Base-by-base conservation (phyloP, 331 rosid species). In the Prunus yedoensis region DNA sequence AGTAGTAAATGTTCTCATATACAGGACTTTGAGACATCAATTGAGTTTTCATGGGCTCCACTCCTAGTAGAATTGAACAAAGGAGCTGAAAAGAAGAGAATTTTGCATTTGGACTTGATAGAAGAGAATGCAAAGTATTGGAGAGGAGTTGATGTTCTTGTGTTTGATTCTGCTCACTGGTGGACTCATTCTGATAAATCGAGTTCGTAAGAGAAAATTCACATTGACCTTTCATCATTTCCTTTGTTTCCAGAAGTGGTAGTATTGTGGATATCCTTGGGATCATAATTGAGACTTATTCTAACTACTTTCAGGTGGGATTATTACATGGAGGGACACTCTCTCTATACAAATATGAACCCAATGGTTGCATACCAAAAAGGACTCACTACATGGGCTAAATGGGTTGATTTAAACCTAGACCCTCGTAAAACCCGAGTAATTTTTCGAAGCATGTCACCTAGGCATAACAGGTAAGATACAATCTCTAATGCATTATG, bases 371-470 rank as follows among this genome's bases (percentile, higher is more conserved):
- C 99, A 25, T 94, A 92, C 82, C 92, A 90, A 77, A 94, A 89
- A 77, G 99, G 97, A 85, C 97, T 94, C 54, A 85, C 88, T 20
- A 92, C 97, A 72, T 94, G 97, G 99, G 97, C 99, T 73, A 94
- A 85, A 81, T 94, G 99, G 99, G 88, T 90, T 72, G 96, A 92
- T 84, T 75, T 88, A 54, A 94, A 94, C 76, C 84, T 94, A 35
- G 86, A 90, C 68, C 97, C 97, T 45, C 81, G 70, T 38, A 84
- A 74, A 85, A 90, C 88, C 84, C 78, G 74, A 50, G 89, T 94
- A 46, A 74, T 92, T 79, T 94, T 94, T 66, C 84, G 99, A 79
- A 94, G 99, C 77, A 90, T 94, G 97, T 88, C 99, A n/a, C 97
- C 99, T 17, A 85, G 97, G 62, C 99, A 94, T 66, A 94, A 94